Evolutionary conservation across 2,329 filamentous ascomycete species (phyloP).

Genomic region (Penicillium capsulatum): DNA sequence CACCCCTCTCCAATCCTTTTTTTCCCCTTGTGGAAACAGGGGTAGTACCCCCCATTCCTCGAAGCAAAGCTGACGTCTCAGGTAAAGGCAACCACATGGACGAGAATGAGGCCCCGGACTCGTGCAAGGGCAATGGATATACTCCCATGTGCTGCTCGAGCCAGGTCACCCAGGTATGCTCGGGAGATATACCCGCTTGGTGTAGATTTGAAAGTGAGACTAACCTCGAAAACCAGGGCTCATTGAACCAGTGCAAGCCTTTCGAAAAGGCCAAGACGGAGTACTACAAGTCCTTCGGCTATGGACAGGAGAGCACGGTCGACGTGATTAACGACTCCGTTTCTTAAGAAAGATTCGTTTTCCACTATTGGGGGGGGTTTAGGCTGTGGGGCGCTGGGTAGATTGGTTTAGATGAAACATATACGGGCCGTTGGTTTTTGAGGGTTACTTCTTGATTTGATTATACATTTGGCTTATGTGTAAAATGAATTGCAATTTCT

Average conservation of each 20-base stretch:
- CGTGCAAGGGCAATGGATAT: slow-evolving; percentile 16
- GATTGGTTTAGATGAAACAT: too few relatives aligned
- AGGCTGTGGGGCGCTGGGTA: too few relatives aligned
- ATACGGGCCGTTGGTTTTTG: too few relatives aligned
- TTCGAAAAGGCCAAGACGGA: slow-evolving; percentile 22
- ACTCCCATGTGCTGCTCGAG: slow-evolving; percentile 27
- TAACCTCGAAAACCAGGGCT: too few relatives aligned
- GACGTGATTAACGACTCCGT: slow-evolving; percentile 19
- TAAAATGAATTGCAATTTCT: too few relatives aligned
- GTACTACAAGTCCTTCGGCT: slow-evolving; percentile 17
- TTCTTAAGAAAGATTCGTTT: slow-evolving; percentile 6
- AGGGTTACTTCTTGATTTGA: too few relatives aligned
- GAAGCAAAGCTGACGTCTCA: not conserved
- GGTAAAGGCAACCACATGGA: slow-evolving; percentile 22
- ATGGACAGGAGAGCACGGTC: slow-evolving; percentile 4
- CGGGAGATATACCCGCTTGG: too few relatives aligned
- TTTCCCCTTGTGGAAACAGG: too few relatives aligned
- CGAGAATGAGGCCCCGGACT: slow-evolving; percentile 8
- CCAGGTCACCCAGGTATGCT: not conserved
- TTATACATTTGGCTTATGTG: too few relatives aligned
- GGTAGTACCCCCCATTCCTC: too few relatives aligned
- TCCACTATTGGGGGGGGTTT: not conserved
- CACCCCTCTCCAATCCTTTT: too few relatives aligned
- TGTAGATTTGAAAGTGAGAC: too few relatives aligned
- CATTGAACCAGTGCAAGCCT: slow-evolving; percentile 19